Evolutionary conservation across 805 yeast species (phyloP).

Genomic region (Sugiyamaella americana): DNA sequence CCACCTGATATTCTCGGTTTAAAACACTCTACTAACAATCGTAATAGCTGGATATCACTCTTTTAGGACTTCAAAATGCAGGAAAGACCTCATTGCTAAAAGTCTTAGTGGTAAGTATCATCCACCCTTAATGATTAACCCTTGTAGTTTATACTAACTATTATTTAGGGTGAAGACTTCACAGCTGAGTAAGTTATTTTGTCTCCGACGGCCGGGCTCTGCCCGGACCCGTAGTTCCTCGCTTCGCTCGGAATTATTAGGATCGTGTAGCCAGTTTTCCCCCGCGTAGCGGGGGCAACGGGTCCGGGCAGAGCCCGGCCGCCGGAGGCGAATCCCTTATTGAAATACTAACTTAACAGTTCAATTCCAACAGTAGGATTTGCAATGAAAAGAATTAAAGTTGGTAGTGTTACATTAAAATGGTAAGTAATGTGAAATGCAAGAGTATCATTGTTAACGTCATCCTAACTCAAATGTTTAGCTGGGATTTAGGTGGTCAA

Average conservation of each 20-base stretch:
- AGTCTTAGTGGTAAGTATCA: conserved; percentile 27
- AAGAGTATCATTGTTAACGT: too few relatives aligned
- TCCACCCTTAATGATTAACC: background rate
- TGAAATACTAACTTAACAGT: conserved; percentile 12
- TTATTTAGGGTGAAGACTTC: conserved; percentile 28
- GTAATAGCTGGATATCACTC: conserved; percentile 31
- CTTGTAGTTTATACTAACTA: background rate
- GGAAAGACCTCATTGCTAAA: conserved; percentile 34
- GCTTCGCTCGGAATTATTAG: background rate
- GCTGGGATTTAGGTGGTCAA: conserved; percentile 38
- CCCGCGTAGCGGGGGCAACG: too few relatives aligned
- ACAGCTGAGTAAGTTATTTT: conserved; percentile 26
- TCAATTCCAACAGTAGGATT: conserved; percentile 37
- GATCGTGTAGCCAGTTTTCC: conserved; percentile 4
- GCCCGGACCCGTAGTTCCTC: background rate
- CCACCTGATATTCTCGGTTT: too few relatives aligned
- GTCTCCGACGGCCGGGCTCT: background rate
- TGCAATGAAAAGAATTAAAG: conserved; percentile 32
- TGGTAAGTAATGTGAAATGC: conserved; percentile 24
- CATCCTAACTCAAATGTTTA: conserved; percentile 3
- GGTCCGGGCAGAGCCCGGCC: too few relatives aligned
- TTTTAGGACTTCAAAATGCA: conserved; percentile 35
- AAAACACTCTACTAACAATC: conserved; percentile 1
- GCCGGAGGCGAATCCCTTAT: too few relatives aligned
- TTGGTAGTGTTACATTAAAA: conserved; percentile 33